Evolutionary conservation across 208 protist species (phyloP).

Genomic region (Polymyxa betae): DNA sequence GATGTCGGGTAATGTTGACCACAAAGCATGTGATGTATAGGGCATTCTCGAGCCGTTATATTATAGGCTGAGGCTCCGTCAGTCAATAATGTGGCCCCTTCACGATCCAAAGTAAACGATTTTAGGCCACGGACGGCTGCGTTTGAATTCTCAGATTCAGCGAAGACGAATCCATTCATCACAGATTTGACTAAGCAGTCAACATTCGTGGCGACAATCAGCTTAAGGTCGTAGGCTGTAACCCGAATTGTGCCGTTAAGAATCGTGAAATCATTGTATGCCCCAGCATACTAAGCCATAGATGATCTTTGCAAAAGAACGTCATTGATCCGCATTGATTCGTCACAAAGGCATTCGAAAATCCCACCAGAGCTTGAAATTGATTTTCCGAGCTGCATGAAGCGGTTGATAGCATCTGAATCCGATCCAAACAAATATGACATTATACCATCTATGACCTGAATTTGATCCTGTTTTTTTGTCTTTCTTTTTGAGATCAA

Average conservation of each 20-base stretch:
- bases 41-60: neutral
- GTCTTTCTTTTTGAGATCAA: no score
- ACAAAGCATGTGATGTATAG: neutral
- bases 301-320: neutral
- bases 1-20: neutral
- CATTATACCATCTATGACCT: no score
- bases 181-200: neutral
- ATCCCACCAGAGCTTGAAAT: neutral
- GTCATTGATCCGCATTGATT: neutral
- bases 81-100: neutral
- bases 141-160: neutral
- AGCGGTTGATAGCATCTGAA: neutral
- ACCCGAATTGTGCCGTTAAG: neutral
- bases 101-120: neutral
- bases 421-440: neutral
- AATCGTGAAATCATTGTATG: neutral
- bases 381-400: neutral
- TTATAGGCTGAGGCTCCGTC: neutral
- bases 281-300: neutral
- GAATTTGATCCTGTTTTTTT: no score
- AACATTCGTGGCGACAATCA: neutral
- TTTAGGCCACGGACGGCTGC: neutral
- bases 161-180: neutral
- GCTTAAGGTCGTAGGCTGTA: neutral
- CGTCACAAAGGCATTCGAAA: neutral